Evolutionary conservation across 805 yeast species (phyloP), one percentile per base, ranked within the genome.

Genomic region (Saccharomycopsis schoenii): DNA sequence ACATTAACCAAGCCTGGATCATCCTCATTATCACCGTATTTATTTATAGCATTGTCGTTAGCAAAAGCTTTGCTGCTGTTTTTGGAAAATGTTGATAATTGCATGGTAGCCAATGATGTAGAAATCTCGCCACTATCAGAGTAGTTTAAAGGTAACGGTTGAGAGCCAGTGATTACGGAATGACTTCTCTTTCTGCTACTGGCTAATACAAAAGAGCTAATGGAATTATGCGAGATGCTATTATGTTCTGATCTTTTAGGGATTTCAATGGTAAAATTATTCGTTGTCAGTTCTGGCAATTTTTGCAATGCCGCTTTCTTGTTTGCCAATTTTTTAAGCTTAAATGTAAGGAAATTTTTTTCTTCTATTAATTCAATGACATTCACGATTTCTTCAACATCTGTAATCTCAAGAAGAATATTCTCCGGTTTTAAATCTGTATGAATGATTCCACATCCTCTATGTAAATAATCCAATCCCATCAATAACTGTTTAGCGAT

Each of bases 351-450:
- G n/a, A 52, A 47, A 8, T 55, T 25, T 40, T 57, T 63, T 24
- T 63, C 64, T 57, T 63, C 65, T 25, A 63, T 79, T 83, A 51
- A 80, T 69, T 57, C 74, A 57, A 55, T 74, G 70, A 51, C 60
- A 6, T 54, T 12, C 21, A 83, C 80, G 56, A 83, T 75, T 62
- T 74, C 76, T 64, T 81, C 83, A 56, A 81, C 83, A 65, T 82
- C 81, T 60, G 77, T 75, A 39, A 83, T 79, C 64, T 80, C 83
- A 51, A 82, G 76, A 52, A 81, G 70, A 2, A 83, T 80, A 71
- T 88, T 88, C 68, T 86, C 92, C 1, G 92, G 91, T 70, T 87
- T 87, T 58, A 87, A 76, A 69, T 86, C 92, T 12, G 92, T 82
- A 71, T 87, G 93, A 50, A 85, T 84, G 11, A 85, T 74, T 1